Evolutionary conservation across 2,329 filamentous ascomycete species (phyloP).

Genomic region (Lasiodiplodia gonubiensis): DNA sequence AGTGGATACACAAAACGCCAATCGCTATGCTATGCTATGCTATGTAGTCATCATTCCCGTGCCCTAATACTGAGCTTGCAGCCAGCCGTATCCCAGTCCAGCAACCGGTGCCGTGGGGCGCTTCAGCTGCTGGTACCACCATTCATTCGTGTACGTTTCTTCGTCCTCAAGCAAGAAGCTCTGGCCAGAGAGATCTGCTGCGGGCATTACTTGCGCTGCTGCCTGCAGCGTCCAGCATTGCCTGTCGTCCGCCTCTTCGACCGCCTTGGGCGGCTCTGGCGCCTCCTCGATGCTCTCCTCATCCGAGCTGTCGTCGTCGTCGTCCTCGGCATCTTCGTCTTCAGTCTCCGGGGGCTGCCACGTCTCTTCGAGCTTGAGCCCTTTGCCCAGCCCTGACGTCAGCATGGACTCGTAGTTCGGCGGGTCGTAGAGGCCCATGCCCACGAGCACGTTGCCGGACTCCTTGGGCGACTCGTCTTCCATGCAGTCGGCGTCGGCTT

Average conservation of each 20-base stretch:
- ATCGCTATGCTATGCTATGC: constrained; percentile 37
- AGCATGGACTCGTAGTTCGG: constrained; percentile 64
- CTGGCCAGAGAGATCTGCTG: constrained; percentile 46
- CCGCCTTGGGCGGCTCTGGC: constrained; percentile 24
- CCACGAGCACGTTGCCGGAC: constrained; percentile 75
- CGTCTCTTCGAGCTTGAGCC: constrained; percentile 80
- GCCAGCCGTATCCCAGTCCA: constrained; percentile 46
- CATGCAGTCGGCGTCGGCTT: constrained; percentile 44
- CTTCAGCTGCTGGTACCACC: constrained; percentile 49
- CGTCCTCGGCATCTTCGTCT: constrained; percentile 61
- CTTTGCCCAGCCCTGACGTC: constrained; percentile 63
- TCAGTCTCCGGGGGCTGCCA: constrained; percentile 65
- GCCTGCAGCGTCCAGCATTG: constrained; percentile 37
- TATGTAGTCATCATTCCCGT: constrained; percentile 8
- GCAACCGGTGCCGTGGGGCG: constrained; percentile 44
- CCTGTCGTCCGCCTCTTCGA: constrained; percentile 31
- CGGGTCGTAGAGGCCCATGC: constrained; percentile 80
- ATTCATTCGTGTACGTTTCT: constrained; percentile 46
- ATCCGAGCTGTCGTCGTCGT: constrained; percentile 41
- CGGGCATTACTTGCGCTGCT: constrained; percentile 33
- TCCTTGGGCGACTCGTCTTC: constrained; percentile 60
- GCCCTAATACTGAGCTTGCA: constrained; percentile 34
- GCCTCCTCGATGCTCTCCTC: constrained; percentile 54
- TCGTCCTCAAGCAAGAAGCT: constrained; percentile 50
- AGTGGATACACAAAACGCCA: constrained; percentile 35